phyloP scores from a whole-genome alignment of 2,329 filamentous ascomycete species.

The Zasmidium citrigriseum region DNA sequence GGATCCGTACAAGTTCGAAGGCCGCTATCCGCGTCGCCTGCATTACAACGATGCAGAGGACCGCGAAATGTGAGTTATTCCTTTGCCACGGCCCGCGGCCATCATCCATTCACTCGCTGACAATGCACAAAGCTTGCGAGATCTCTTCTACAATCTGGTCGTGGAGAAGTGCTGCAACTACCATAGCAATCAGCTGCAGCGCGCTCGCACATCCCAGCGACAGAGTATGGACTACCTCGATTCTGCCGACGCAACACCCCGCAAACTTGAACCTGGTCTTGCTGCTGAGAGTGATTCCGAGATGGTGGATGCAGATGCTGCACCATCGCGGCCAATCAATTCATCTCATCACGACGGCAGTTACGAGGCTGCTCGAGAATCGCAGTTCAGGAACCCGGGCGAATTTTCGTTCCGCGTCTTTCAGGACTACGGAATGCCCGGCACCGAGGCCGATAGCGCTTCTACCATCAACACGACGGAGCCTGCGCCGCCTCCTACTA shows the following conservation, averaged over 20 bases:
- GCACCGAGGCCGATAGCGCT: not conserved
- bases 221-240: not conserved
- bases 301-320: not conserved
- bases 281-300: not conserved
- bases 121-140: slow-evolving; percentile 6
- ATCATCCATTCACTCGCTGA: not conserved
- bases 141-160: slow-evolving; percentile 14
- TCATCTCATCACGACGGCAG: not conserved
- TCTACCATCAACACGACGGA: not conserved
- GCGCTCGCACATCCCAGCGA: slow-evolving; percentile 2
- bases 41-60: slow-evolving; percentile 7
- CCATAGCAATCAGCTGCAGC: slow-evolving; percentile 17
- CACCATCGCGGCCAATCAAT: not conserved
- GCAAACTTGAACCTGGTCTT: not conserved
- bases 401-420: not conserved
- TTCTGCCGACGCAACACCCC: not conserved
- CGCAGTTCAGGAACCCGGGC: not conserved
- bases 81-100: slow-evolving; percentile 1
- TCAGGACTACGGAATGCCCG: not conserved
- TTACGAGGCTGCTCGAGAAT: not conserved
- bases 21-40: slow-evolving; percentile 8
- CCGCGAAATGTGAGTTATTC: slow-evolving; percentile 10
- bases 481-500: not conserved
- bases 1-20: slow-evolving; percentile 7
- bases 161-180: slow-evolving; percentile 18